Percentiles rank a stretch among this genome's conserved stretches.
Evolutionary conservation across 306 rosid species (phyloP).

Genomic region (Quercus glauca): DNA sequence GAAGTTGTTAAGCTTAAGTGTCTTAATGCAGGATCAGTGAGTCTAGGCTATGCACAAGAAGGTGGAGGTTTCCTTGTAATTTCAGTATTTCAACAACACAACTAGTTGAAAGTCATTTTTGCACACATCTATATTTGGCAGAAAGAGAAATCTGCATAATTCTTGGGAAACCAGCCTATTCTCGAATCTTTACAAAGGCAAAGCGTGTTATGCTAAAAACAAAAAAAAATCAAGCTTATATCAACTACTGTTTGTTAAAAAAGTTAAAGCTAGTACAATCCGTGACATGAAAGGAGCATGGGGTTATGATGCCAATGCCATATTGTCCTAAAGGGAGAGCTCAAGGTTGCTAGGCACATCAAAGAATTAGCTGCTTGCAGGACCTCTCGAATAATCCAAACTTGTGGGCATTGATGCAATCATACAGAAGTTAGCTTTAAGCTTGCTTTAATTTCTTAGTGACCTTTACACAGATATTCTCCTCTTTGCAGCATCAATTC

Average conservation of each 20-base stretch:
- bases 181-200: no score
- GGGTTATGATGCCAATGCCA: slow-evolving; percentile 19
- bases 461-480: slow-evolving; percentile 48
- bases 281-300: slow-evolving; percentile 26
- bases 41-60: no score
- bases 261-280: slow-evolving; percentile 17
- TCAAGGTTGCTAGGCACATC: slow-evolving; percentile 3
- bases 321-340: slow-evolving; percentile 1
- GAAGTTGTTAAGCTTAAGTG: no score
- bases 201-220: not conserved
- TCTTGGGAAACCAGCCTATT: not conserved
- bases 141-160: not conserved
- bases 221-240: slow-evolving; percentile 6
- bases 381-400: slow-evolving; percentile 41
- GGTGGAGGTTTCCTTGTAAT: no score
- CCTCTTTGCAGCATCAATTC: slow-evolving; percentile 57
- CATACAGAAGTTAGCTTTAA: slow-evolving; percentile 36
- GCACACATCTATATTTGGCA: not conserved
- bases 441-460: slow-evolving; percentile 42
- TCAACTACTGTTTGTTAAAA: slow-evolving; percentile 3
- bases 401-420: slow-evolving; percentile 60
- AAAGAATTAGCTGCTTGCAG: slow-evolving; percentile 32
- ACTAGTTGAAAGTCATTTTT: no score
- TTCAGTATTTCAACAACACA: no score
- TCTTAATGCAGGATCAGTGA: no score